phyloP scores from a whole-genome alignment of 192 early-diverging fungal genomes.

The Umbelopsis sp. region DNA sequence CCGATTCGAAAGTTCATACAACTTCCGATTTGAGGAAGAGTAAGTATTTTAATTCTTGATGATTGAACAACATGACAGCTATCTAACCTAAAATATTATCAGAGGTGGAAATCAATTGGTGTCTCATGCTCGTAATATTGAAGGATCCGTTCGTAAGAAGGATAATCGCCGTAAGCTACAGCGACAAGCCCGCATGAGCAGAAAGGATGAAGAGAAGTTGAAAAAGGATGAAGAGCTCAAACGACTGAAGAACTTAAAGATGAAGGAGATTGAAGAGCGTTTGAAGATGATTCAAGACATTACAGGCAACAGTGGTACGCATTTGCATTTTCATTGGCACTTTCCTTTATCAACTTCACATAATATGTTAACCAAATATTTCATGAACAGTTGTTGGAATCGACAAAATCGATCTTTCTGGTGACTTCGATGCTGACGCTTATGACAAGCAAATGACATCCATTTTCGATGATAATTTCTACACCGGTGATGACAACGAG shows the following conservation, averaged over 20 bases:
- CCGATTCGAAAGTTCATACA: conserved; percentile 88
- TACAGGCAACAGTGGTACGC: conserved; percentile 64
- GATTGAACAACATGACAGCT: neutral
- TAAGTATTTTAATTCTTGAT: conserved; percentile 34
- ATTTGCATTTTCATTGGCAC: neutral
- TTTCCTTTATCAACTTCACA: neutral
- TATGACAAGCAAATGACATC: conserved; percentile 86
- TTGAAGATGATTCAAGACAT: conserved; percentile 87
- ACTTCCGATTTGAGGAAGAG: conserved; percentile 93
- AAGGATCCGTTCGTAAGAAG: conserved; percentile 80
- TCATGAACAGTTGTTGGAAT: conserved; percentile 57
- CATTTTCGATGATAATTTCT: conserved; percentile 78
- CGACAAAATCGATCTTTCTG: conserved; percentile 81
- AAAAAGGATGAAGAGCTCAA: conserved; percentile 85
- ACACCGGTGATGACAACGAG: conserved; percentile 57
- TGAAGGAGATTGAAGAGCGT: conserved; percentile 78
- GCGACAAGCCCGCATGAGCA: conserved; percentile 69
- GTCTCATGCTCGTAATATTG: conserved; percentile 81
- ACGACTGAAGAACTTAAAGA: conserved; percentile 90
- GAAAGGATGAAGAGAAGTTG: conserved; percentile 73
- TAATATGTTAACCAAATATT: neutral
- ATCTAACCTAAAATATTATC: neutral
- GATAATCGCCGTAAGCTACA: conserved; percentile 77
- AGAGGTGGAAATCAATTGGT: conserved; percentile 67
- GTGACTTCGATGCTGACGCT: conserved; percentile 89